Base-by-base conservation (phyloP, 176 grass and related monocot species). In the Thalia dealbata region DNA sequence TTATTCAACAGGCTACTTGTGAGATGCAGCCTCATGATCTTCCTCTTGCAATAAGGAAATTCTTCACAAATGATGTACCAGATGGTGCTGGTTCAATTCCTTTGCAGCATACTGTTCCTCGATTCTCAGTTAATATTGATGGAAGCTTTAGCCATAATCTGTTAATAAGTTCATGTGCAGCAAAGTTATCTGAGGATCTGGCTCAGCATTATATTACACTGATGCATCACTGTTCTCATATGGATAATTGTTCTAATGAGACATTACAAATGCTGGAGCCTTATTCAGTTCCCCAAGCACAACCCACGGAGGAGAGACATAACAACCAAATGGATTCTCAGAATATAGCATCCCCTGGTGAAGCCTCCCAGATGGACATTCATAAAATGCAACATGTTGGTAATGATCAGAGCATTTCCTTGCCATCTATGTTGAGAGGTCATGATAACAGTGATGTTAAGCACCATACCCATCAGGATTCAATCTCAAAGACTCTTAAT, bases 51-150 rank as follows among this genome's bases (percentile, higher is more conserved):
- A 86, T 92, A 74, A 90, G 82, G 68, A 70, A 73, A 75, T 97
- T 97, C 82, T 97, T 97, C 81, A 84, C 79, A 54, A 76, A 78
- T 61, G 63, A 85, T 84, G 79, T 81, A 56, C 64, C 88, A 70
- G 76, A 82, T 84, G 71, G 82, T 73, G 76, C 54, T 51, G 25
- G 85, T 90, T 66, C 67, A 68, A 10, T 51, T 79, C 82, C 80
- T 73, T 85, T 78, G 38, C 85, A 88, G 67, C 80, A 90, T 61
- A 82, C 85, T 55, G 75, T 86, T 67, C 93, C 89, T 42, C 84
- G 93, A 78, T 90, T 92, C 77, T 86, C 81, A 52, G 75, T 92
- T 74, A 80, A 88, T 71, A 60, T 97, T 78, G 87, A 97, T 82
- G 82, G 81, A 71, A 80, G 67, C 50, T 88, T 82, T 80, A 88